These are phyloP conservation scores for Ilex paraguariensis DNA, from an alignment of 305 asterid species.

Conservation along the genomic window DNA sequence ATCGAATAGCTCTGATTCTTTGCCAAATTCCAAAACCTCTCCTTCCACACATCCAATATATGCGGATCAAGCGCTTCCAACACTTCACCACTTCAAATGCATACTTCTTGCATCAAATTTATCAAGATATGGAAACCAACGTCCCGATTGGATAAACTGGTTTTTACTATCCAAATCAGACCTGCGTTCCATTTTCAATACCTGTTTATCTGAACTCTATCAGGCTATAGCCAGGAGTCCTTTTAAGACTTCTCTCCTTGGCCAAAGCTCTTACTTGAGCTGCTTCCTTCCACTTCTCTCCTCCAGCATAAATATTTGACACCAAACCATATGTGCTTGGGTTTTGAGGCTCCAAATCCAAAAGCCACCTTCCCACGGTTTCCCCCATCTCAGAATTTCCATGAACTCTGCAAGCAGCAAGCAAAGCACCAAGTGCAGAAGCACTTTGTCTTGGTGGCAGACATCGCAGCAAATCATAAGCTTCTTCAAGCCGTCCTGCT, in stretches of 20 bases:
- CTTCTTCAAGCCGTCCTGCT: slow-evolving; percentile 52
- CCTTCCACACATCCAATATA: slow-evolving; percentile 74
- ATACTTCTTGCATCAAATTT: slow-evolving; percentile 45
- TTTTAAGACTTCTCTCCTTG: slow-evolving; percentile 35
- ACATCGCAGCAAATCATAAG: slow-evolving; percentile 23
- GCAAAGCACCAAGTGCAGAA: slow-evolving; percentile 45
- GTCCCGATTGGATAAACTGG: slow-evolving; percentile 16
- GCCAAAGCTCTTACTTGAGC: slow-evolving; percentile 31
- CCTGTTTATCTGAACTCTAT: slow-evolving; percentile 16
- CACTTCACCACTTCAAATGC: slow-evolving; percentile 53
- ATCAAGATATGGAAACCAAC: slow-evolving; percentile 90
- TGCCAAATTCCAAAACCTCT: slow-evolving; percentile 65
- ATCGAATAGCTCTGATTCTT: no score
- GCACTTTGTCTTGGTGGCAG: slow-evolving; percentile 24
- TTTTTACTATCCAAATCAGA: slow-evolving; percentile 14
- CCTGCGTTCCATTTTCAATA: slow-evolving; percentile 27
- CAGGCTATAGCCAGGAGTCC: slow-evolving; percentile 42
- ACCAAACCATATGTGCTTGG: slow-evolving; percentile 37
- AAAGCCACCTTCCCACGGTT: slow-evolving; percentile 34
- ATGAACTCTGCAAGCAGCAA: slow-evolving; percentile 51
- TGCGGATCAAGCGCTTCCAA: slow-evolving; percentile 67
- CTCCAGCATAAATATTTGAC: slow-evolving; percentile 47
- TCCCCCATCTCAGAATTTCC: slow-evolving; percentile 40
- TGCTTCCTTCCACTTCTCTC: slow-evolving; percentile 50
- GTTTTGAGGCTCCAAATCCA: slow-evolving; percentile 40